A percentile compares a stretch with the other conserved stretches of the same genome.
phyloP scores from a whole-genome alignment of 2,329 filamentous ascomycete species.

The Fonsecaea pedrosoi region DNA sequence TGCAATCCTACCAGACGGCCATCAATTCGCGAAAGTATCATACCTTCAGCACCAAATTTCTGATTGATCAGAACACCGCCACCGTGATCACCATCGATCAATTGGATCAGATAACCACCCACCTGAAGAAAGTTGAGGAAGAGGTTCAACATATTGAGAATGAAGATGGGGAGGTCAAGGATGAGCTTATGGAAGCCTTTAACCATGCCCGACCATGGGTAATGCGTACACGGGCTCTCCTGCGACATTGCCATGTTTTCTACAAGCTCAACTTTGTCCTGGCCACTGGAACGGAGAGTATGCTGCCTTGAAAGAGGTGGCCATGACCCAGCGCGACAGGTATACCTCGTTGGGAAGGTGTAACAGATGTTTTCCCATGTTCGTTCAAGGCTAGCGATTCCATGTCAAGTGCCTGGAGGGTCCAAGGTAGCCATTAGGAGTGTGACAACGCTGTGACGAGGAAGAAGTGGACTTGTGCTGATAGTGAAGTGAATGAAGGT shows the following conservation, averaged over 20 bases:
- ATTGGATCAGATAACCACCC: slow-evolving; percentile 26
- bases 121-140: slow-evolving; percentile 26
- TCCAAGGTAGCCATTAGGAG: neutral
- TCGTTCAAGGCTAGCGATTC: neutral
- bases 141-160: slow-evolving; percentile 24
- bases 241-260: slow-evolving; percentile 34
- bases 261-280: slow-evolving; percentile 39
- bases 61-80: slow-evolving; percentile 32
- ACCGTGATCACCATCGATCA: slow-evolving; percentile 29
- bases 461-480: neutral
- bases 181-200: slow-evolving; percentile 25
- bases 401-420: neutral
- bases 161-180: slow-evolving; percentile 22
- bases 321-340: neutral
- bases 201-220: slow-evolving; percentile 29
- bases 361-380: neutral
- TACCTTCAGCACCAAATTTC: slow-evolving; percentile 30
- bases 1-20: slow-evolving; percentile 29
- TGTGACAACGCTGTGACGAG: neutral
- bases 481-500: neutral
- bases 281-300: slow-evolving; percentile 22
- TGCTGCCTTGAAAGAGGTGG: slow-evolving; percentile 12
- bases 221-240: slow-evolving; percentile 22
- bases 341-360: too few relatives aligned
- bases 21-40: slow-evolving; percentile 33